Percentiles rank a stretch among this genome's conserved stretches.
Evolutionary conservation across 768 basidiomycete species (phyloP).

Genomic region (Crepidotus variabilis): DNA sequence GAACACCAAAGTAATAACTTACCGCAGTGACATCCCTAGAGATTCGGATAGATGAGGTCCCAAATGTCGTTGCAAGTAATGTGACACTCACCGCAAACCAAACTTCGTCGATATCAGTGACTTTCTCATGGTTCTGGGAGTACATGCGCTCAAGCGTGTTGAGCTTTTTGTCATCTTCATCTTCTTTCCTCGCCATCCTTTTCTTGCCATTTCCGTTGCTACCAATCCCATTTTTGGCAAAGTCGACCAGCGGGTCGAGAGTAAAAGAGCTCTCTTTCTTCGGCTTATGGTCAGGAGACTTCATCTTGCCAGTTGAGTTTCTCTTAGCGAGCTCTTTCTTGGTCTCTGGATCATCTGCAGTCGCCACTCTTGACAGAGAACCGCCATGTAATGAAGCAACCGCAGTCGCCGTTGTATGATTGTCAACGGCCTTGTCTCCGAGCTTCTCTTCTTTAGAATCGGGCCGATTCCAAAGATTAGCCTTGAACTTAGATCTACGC

Average conservation of each 20-base stretch:
- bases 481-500: constrained; percentile 55
- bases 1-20: constrained; percentile 3
- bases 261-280: not conserved
- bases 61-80: not conserved
- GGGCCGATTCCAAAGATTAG: constrained; percentile 45
- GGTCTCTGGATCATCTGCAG: not conserved
- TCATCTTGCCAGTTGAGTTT: not conserved
- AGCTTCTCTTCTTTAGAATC: constrained; percentile 22
- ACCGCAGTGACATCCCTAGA: constrained; percentile 46
- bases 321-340: not conserved
- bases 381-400: not conserved
- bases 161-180: constrained; percentile 21
- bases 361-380: not conserved
- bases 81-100: constrained; percentile 52
- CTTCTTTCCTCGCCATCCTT: constrained; percentile 14
- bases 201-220: not conserved
- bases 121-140: constrained; percentile 16
- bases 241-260: not conserved
- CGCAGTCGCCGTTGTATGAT: not conserved
- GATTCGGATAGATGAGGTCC: not conserved
- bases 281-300: not conserved
- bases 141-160: constrained; percentile 30
- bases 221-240: not conserved
- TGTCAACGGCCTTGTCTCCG: constrained; percentile 9
- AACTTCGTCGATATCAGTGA: constrained; percentile 54